phyloP scores from a whole-genome alignment of 2,329 filamentous ascomycete genomes.

The Paraphaeosphaeria sporulosa region DNA sequence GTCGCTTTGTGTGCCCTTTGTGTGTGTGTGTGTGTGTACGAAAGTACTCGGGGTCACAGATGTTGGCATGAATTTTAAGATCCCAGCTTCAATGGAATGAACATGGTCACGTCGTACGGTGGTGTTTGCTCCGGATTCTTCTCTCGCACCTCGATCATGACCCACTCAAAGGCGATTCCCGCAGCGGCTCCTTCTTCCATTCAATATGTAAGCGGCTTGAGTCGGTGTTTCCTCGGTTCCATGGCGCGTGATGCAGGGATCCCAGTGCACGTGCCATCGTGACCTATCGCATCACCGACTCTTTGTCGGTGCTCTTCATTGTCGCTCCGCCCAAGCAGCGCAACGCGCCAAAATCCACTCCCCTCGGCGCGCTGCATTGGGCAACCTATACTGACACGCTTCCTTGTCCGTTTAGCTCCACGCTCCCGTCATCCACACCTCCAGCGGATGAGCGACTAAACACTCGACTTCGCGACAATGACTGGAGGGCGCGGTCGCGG shows the following conservation, averaged over 20 bases:
- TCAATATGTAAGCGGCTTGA: too few species aligned
- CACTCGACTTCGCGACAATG: conserved; percentile 6
- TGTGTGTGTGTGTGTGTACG: too few species aligned
- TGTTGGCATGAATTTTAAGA: too few species aligned
- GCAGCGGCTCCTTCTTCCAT: too few species aligned
- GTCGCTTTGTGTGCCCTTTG: neutral
- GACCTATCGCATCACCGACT: neutral
- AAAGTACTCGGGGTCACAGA: too few species aligned
- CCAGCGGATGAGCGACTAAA: neutral
- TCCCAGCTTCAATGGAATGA: too few species aligned
- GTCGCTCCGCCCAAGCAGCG: conserved; percentile 5
- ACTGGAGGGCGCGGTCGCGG: conserved; percentile 5
- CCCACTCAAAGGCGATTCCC: too few species aligned
- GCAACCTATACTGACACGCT: neutral
- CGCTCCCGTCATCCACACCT: neutral
- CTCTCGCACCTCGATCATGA: too few species aligned
- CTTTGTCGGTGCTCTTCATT: conserved; percentile 3
- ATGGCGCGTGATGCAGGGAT: neutral
- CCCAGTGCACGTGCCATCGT: neutral
- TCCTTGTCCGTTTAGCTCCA: neutral
- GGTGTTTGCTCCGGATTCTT: too few species aligned
- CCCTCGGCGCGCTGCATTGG: conserved; percentile 2
- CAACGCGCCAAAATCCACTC: neutral
- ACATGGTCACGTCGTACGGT: too few species aligned
- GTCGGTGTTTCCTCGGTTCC: too few species aligned